phyloP scores from a whole-genome alignment of 257 asterid genomes.

The Ocimum tenuiflorum region DNA sequence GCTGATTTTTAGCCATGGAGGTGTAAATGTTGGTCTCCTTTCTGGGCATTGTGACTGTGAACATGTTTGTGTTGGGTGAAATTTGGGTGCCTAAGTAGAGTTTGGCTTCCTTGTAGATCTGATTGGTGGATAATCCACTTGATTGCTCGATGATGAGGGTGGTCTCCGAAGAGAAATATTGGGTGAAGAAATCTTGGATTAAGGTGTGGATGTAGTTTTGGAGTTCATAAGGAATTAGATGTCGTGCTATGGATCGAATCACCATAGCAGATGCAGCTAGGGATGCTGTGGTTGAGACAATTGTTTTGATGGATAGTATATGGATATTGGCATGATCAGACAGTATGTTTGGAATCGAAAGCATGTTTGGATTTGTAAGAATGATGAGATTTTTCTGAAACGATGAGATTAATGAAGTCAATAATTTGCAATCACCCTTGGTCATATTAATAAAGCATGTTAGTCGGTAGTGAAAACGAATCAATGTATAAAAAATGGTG shows the following conservation, averaged over 20 bases:
- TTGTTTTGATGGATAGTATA: conserved; percentile 34
- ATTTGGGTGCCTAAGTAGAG: conserved; percentile 33
- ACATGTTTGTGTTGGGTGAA: conserved; percentile 22
- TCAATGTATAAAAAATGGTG: too few species aligned
- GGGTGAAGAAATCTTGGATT: conserved; percentile 19
- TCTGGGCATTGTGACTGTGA: conserved; percentile 32
- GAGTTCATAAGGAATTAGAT: conserved; percentile 34
- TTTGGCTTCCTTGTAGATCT: conserved; percentile 40
- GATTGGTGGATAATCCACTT: conserved; percentile 33
- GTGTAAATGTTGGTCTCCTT: conserved; percentile 36
- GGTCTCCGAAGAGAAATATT: conserved; percentile 29
- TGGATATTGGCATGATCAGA: conserved; percentile 26
- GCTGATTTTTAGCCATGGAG: conserved; percentile 28
- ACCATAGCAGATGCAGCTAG: conserved; percentile 51
- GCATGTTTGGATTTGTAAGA: background rate
- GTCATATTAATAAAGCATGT: too few species aligned
- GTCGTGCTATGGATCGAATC: conserved; percentile 35
- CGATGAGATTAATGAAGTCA: too few species aligned
- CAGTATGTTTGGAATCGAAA: conserved; percentile 21
- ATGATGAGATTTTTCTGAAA: too few species aligned
- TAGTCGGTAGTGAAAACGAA: too few species aligned
- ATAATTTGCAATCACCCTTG: too few species aligned
- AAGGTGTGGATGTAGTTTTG: conserved; percentile 20
- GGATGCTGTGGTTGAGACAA: conserved; percentile 39
- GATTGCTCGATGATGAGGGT: conserved; percentile 34